phyloP scores from a whole-genome alignment of 1,139 yeast genomes.

The Zygosaccharomyces sapae region DNA sequence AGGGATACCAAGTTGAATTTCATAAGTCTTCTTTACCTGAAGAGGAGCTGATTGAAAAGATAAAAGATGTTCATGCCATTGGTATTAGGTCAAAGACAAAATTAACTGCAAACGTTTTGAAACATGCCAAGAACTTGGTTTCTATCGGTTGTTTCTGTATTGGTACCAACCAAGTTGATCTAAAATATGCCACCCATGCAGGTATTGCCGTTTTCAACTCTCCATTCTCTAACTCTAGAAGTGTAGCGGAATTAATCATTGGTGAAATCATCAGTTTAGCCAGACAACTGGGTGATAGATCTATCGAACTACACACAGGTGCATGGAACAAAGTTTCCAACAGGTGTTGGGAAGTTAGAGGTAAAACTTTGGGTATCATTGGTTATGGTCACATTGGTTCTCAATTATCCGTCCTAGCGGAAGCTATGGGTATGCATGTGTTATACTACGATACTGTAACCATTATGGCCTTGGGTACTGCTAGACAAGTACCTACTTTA shows the following conservation, averaged over 20 bases:
- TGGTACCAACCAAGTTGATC: conserved; percentile 97
- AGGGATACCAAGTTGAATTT: conserved; percentile 97
- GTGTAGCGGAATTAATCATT: conserved; percentile 96
- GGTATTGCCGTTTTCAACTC: conserved; percentile 98
- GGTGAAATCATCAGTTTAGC: conserved; percentile 92
- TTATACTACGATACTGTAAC: conserved; percentile 85
- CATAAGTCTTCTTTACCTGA: conserved; percentile 86
- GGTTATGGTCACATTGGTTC: conserved; percentile 99
- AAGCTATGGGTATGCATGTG: conserved; percentile 97
- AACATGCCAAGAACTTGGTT: conserved; percentile 83
- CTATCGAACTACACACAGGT: conserved; percentile 93
- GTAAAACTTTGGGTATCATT: conserved; percentile 92
- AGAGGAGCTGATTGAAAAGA: conserved; percentile 91
- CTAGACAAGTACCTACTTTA: conserved; percentile 83
- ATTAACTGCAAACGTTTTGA: conserved; percentile 70
- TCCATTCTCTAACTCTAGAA: conserved; percentile 96
- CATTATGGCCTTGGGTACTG: conserved; percentile 96
- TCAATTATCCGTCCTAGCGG: conserved; percentile 94
- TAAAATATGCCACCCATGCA: conserved; percentile 82
- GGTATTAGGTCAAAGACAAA: conserved; percentile 98
- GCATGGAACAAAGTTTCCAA: conserved; percentile 96
- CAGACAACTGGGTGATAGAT: conserved; percentile 95
- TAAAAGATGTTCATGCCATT: conserved; percentile 88
- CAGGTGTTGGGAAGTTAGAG: conserved; percentile 99
- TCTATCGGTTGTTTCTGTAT: conserved; percentile 98